Evolutionary conservation across 148 eudicot species (phyloP).

Genomic region (Rhododendron vialii): DNA sequence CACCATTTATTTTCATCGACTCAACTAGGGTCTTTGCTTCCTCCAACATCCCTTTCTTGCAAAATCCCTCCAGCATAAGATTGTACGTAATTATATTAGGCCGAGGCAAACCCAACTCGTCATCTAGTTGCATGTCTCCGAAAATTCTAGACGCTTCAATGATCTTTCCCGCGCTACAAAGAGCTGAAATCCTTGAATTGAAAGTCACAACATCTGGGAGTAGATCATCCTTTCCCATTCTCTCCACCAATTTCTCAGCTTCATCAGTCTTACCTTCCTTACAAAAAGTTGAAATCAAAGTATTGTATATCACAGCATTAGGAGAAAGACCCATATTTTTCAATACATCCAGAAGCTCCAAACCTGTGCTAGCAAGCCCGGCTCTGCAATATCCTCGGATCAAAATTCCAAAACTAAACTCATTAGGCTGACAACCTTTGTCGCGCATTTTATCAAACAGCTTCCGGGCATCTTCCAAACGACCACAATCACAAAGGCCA

Average conservation of each 20-base stretch:
- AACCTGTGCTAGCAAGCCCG: slow-evolving; percentile 41
- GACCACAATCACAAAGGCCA: slow-evolving; percentile 64
- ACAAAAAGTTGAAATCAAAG: slow-evolving; percentile 72
- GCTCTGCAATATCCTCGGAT: slow-evolving; percentile 69
- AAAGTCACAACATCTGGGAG: slow-evolving; percentile 82
- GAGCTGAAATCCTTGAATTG: slow-evolving; percentile 79
- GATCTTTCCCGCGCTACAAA: slow-evolving; percentile 71
- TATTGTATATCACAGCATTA: slow-evolving; percentile 70
- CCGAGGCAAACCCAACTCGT: slow-evolving; percentile 62
- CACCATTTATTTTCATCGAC: slow-evolving; percentile 55
- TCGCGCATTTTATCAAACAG: slow-evolving; percentile 82
- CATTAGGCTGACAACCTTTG: slow-evolving; percentile 75
- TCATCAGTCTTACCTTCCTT: slow-evolving; percentile 60
- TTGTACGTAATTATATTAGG: slow-evolving; percentile 63
- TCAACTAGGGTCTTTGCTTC: slow-evolving; percentile 65
- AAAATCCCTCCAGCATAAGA: slow-evolving; percentile 78
- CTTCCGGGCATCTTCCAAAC: slow-evolving; percentile 61
- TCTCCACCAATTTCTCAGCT: slow-evolving; percentile 80
- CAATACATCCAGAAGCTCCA: slow-evolving; percentile 59
- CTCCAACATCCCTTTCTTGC: slow-evolving; percentile 69
- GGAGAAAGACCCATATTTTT: slow-evolving; percentile 39
- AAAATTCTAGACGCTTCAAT: slow-evolving; percentile 85
- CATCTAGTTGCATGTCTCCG: slow-evolving; percentile 87
- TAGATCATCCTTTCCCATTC: slow-evolving; percentile 71
- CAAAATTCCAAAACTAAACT: slow-evolving; percentile 79